A percentile compares a stretch with the other conserved stretches of the same genome.
Evolutionary conservation across 371 early-diverging fungal species (phyloP).

Genomic region (Mortierella sp.): DNA sequence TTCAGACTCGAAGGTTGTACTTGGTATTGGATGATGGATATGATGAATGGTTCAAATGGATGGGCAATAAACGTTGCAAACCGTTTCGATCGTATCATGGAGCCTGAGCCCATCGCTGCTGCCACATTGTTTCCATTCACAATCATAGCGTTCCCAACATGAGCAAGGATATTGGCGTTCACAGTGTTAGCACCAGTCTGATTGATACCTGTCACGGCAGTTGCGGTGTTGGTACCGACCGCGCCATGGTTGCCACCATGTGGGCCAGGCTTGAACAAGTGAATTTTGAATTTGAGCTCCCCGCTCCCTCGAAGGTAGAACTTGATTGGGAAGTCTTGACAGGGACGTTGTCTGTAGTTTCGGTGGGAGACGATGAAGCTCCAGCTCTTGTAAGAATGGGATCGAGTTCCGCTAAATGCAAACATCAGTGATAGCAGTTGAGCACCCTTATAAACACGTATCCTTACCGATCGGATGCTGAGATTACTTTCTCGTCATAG

Average conservation of each 20-base stretch:
- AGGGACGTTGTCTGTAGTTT: conserved; percentile 56
- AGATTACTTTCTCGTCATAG: conserved; percentile 71
- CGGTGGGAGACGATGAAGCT: not conserved
- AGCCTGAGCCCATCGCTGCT: conserved; percentile 1
- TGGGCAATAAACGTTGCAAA: conserved; percentile 67
- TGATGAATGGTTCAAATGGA: conserved; percentile 68
- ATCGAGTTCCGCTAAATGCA: no score
- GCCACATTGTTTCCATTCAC: conserved; percentile 8
- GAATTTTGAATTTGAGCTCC: conserved; percentile 62
- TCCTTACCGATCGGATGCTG: conserved; percentile 61
- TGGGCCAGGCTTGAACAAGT: conserved; percentile 53
- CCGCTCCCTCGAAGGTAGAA: conserved; percentile 65
- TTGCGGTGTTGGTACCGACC: conserved; percentile 1
- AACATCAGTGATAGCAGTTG: no score
- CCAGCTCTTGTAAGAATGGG: no score
- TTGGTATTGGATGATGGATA: conserved; percentile 51
- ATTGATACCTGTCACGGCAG: conserved; percentile 1
- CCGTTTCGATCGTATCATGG: conserved; percentile 45
- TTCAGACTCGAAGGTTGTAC: conserved; percentile 35
- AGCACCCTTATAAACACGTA: not conserved
- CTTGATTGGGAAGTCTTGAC: conserved; percentile 63
- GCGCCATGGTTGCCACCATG: conserved; percentile 12
- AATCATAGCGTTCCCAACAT: conserved; percentile 1
- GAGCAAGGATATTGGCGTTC: conserved; percentile 9
- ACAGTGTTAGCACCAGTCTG: conserved; percentile 4